A percentile compares a stretch with the other conserved stretches of the same genome.
Conservation (phyloP, 352 stramenopile genomes). For the Phytophthora citrophthora region DNA sequence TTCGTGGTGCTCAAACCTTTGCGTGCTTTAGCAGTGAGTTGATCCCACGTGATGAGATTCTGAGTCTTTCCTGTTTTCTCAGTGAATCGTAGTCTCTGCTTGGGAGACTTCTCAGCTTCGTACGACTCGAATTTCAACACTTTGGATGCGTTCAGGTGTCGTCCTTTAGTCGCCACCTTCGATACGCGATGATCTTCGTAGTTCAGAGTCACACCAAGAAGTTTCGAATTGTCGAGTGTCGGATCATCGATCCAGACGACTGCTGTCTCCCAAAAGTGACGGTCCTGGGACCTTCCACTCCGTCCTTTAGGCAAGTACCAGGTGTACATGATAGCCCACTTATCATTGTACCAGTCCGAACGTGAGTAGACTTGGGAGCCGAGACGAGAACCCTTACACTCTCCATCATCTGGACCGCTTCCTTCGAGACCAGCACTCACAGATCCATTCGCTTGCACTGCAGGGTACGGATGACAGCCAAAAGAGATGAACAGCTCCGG, state of each 20-base stretch:
- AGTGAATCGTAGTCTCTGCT: not conserved
- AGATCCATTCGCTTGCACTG: conserved; percentile 1
- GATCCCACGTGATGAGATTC: not conserved
- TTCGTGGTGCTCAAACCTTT: not conserved
- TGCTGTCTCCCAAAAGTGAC: conserved; percentile 45
- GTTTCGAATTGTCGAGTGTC: conserved; percentile 10
- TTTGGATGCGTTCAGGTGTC: too few relatives aligned
- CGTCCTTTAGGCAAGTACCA: conserved; percentile 23
- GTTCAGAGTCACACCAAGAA: conserved; percentile 25
- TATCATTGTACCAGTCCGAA: conserved; percentile 22
- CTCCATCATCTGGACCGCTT: not conserved
- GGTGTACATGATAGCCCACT: conserved; percentile 33
- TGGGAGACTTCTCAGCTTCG: not conserved
- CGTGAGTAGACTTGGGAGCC: conserved; percentile 34
- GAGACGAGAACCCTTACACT: conserved; percentile 18
- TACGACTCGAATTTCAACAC: not conserved
- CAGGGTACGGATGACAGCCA: conserved; percentile 15
- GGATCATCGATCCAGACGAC: conserved; percentile 49
- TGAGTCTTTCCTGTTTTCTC: not conserved
- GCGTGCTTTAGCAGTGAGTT: not conserved
- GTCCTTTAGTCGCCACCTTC: too few relatives aligned
- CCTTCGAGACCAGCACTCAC: conserved; percentile 5
- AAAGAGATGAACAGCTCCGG: conserved; percentile 9
- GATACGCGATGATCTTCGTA: not conserved
- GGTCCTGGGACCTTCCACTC: not conserved